A percentile compares a stretch with the other conserved stretches of the same genome.
phyloP scores from a whole-genome alignment of 2,329 filamentous ascomycete genomes.

The Colletotrichum costaricense region DNA sequence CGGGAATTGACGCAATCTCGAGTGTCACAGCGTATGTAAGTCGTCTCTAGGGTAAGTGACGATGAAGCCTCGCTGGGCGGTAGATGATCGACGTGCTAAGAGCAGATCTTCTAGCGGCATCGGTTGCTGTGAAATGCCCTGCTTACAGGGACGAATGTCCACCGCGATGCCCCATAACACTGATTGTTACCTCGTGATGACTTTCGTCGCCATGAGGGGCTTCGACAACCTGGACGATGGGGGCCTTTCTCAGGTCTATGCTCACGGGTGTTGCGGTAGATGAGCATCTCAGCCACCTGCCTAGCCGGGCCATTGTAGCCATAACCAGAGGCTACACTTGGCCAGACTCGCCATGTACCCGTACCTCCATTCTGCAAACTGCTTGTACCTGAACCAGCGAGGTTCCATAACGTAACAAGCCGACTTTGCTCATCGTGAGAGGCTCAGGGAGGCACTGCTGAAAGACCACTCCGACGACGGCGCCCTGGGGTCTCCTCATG shows the following conservation, averaged over 20 bases:
- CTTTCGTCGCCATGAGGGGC: not conserved
- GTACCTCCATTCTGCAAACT: not conserved
- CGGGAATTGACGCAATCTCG: not conserved
- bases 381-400: not conserved
- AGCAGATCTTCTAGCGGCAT: constrained; percentile 32
- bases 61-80: not conserved
- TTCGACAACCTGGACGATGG: not conserved
- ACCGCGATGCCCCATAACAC: not conserved
- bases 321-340: not conserved
- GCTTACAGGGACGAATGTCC: not conserved
- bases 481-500: not conserved
- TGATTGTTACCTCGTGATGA: not conserved
- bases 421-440: not conserved
- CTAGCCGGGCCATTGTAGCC: not conserved
- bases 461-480: constrained; percentile 9
- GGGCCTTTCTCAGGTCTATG: not conserved
- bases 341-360: not conserved
- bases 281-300: not conserved
- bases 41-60: not conserved
- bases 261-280: constrained; percentile 6
- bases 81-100: constrained; percentile 28
- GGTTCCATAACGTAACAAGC: not conserved
- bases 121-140: not conserved
- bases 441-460: not conserved
- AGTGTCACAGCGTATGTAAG: not conserved